A percentile compares a stretch with the other conserved stretches of the same genome.
Evolutionary conservation across 371 early-diverging fungal genomes (phyloP).

Genomic region (Haplosporangium sp.): DNA sequence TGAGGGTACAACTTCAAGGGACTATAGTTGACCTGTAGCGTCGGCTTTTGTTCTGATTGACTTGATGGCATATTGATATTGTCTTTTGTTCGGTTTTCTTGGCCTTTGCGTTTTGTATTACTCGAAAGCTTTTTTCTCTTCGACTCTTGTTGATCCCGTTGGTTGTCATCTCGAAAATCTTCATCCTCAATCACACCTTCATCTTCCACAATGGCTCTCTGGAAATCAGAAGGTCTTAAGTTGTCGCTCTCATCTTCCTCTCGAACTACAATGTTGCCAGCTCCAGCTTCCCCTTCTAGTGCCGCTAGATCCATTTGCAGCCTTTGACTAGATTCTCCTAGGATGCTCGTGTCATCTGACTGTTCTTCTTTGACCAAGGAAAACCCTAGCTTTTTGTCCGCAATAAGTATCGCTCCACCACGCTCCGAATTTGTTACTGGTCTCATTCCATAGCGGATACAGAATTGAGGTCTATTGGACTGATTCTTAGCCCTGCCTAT

Average conservation of each 20-base stretch:
- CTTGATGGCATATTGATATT: conserved; percentile 5
- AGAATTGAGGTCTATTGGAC: conserved; percentile 27
- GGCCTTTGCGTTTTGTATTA: neutral
- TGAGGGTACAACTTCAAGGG: conserved; percentile 30
- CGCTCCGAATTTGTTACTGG: conserved; percentile 24
- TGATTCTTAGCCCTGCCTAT: neutral
- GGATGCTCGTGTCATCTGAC: neutral
- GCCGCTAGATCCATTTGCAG: conserved; percentile 9
- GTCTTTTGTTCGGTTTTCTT: conserved; percentile 14
- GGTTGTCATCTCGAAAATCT: conserved; percentile 7
- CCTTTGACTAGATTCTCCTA: conserved; percentile 8
- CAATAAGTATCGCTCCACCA: conserved; percentile 32
- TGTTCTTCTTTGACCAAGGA: conserved; percentile 30
- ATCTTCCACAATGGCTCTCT: neutral
- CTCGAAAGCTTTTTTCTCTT: conserved; percentile 9
- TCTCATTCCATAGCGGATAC: conserved; percentile 43
- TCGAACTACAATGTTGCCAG: conserved; percentile 15
- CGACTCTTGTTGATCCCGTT: conserved; percentile 7
- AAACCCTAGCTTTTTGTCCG: conserved; percentile 48
- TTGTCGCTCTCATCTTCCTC: conserved; percentile 47
- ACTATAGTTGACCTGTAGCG: conserved; percentile 32
- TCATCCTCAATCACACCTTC: conserved; percentile 1
- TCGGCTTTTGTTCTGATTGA: conserved; percentile 42
- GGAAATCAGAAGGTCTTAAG: conserved; percentile 31
- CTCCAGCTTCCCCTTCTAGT: conserved; percentile 19